Base-by-base conservation (phyloP, 768 basidiomycete species). In the Agaricus subrufescens region DNA sequence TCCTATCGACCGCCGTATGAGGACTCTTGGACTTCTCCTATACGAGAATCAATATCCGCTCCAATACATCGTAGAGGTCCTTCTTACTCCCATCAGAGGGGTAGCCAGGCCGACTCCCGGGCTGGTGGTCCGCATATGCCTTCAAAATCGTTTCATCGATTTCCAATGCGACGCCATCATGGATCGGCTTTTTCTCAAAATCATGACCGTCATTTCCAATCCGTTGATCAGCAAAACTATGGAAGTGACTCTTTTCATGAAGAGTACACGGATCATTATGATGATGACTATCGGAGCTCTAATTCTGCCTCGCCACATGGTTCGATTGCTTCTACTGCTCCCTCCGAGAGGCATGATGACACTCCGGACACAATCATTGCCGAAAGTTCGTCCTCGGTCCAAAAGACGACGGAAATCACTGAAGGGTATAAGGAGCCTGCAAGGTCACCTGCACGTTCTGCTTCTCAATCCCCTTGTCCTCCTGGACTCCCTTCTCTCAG, bases 251-350 rank as follows among this genome's bases (percentile, higher is more conserved):
- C 30, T 31, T 25, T 10, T 30, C 59, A 57, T 56, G 37, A 12
- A 61, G 60, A 40, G 63, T 57, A 61, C 60, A 51, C 50, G 66
- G 62, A 46, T 62, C 58, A 43, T 60, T 63, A 43, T 29, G 53
- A 52, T 10, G 29, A 25, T 39, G 51, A 53, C n/a, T 26, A 45
- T 25, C 12, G 23, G 51, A 30, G 34, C 25, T 27, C 46, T 52
- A 53, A 45, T 37, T 44, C 27, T 61, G 79, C 80, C 40, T 69
- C 71, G 38, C 84, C 83, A 58, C 78, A 78, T 47, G 84, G 83
- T 12, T 82, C 81, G 44, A 78, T 79, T 60, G 79, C 77, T n/a
- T 85, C 84, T 52, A 73, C 77, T 27, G 73, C 72, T 42, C 69
- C 65, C 51, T 81, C 80, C 60, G 71, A 75, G 57, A 67, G 66